Evolutionary conservation across 1,284 basidiomycete genomes (phyloP), one percentile per base, ranked within the genome.

Genomic region (Golubevia sp.): DNA sequence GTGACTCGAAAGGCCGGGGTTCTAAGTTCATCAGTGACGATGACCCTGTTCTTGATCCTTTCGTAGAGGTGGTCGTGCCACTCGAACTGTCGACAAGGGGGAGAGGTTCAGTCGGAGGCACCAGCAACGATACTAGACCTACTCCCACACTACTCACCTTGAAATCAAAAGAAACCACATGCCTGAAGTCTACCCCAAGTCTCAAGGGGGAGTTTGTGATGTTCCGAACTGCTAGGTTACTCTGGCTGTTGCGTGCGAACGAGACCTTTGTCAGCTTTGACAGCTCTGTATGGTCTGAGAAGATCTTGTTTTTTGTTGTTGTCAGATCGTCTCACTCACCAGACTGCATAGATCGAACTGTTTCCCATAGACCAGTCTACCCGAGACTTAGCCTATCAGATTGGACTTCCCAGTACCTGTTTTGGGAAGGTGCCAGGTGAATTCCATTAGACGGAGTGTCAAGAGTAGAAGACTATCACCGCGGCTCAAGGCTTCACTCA

Each of bases 11-110:
- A 52, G 25, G 15, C 27, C n/a, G n/a, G n/a, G 18, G 20, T 48
- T 15, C 11, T 7, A 13, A 30, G 4, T 11, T n/a, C 50, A 18
- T 56, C 27, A 20, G 13, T 54, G 48, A 20, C 48, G 57, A 59
- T 23, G 15, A 63, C 30, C 11, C 38, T 8, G 18, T 48, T 13
- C 18, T 18, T 3, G 13, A 53, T 23, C 13, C 25, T 52, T 18
- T 61, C 48, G 49, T 63, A 63, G 26, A 62, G 24, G 30, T 63
- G 38, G 48, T 61, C 58, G 53, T 63, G 62, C 62, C 62, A 63
- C 38, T 62, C 60, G 11, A 44, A 44, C 18, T n/a, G n/a, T n/a
- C n/a, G n/a, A n/a, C n/a, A n/a, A n/a, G n/a, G n/a, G n/a, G n/a
- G n/a, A n/a, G n/a, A n/a, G n/a, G n/a, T n/a, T n/a, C n/a, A n/a